A percentile compares a stretch with the other conserved stretches of the same genome.
Evolutionary conservation across 768 basidiomycete species (phyloP).

Genomic region (Boletus sp.): DNA sequence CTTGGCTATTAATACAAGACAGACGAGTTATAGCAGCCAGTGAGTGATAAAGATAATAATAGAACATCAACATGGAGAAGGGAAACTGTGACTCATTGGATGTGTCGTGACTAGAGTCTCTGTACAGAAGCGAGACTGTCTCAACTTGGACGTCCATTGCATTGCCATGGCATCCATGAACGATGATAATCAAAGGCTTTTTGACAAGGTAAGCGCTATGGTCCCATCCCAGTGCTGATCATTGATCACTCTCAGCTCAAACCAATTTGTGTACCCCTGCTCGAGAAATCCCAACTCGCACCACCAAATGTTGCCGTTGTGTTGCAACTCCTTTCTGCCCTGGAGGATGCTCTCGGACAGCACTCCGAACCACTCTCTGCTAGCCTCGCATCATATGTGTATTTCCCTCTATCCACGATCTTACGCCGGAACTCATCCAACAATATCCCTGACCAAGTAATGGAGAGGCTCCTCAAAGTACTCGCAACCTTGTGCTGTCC

Average conservation of each 20-base stretch:
- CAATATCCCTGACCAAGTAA: slow-evolving; percentile 72
- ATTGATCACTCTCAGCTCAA: slow-evolving; percentile 46
- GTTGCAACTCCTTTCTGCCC: slow-evolving; percentile 51
- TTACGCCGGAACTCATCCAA: slow-evolving; percentile 71
- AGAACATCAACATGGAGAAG: not conserved
- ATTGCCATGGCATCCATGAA: slow-evolving; percentile 15
- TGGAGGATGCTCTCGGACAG: slow-evolving; percentile 48
- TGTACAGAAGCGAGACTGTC: too few species aligned
- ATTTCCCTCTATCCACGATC: slow-evolving; percentile 85
- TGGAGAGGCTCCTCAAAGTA: slow-evolving; percentile 68
- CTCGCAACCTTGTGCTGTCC: slow-evolving; percentile 58
- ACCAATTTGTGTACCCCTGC: slow-evolving; percentile 74
- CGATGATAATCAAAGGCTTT: slow-evolving; percentile 30
- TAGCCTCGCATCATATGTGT: slow-evolving; percentile 75
- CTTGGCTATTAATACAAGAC: too few species aligned
- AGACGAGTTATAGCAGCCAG: too few species aligned
- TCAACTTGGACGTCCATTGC: too few species aligned
- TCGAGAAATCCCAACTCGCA: slow-evolving; percentile 65
- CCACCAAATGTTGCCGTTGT: slow-evolving; percentile 49
- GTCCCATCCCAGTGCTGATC: not conserved
- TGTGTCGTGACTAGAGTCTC: too few species aligned
- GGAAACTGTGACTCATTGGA: not conserved
- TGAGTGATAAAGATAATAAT: too few species aligned
- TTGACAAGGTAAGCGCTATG: slow-evolving; percentile 36
- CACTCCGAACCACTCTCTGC: slow-evolving; percentile 47